A percentile compares a stretch with the other conserved stretches of the same genome.
Conservation (phyloP, 768 basidiomycete genomes). For the Cystobasidium tubakii region DNA sequence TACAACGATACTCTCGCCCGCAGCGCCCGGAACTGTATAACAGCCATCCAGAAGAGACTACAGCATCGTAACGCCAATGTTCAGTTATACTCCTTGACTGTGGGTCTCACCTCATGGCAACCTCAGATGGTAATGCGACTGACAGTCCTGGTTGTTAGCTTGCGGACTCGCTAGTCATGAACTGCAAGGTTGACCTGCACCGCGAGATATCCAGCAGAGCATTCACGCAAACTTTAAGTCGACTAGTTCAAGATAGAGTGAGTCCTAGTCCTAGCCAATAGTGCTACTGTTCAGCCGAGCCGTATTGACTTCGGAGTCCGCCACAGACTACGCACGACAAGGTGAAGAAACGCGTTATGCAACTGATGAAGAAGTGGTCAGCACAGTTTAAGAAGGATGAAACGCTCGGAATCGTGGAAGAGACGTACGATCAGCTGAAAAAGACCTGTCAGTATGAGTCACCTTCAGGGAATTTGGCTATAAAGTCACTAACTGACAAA, state of each 20-base stretch:
- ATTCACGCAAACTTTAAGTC: slow-evolving; percentile 83
- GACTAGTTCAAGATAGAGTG: slow-evolving; percentile 80
- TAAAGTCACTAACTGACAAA: not conserved
- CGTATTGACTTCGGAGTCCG: not conserved
- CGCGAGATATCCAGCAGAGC: slow-evolving; percentile 81
- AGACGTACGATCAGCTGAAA: slow-evolving; percentile 73
- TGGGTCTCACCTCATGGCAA: slow-evolving; percentile 36
- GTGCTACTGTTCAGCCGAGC: not conserved
- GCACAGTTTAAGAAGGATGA: slow-evolving; percentile 73
- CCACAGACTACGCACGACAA: slow-evolving; percentile 79
- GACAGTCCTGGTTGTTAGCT: slow-evolving; percentile 51
- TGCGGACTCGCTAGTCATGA: slow-evolving; percentile 82
- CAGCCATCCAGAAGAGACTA: slow-evolving; percentile 78
- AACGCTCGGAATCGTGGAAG: slow-evolving; percentile 80
- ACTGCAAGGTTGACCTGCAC: slow-evolving; percentile 72
- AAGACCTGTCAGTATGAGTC: slow-evolving; percentile 61
- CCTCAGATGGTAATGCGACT: not conserved
- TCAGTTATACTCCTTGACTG: slow-evolving; percentile 81
- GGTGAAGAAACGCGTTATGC: slow-evolving; percentile 70
- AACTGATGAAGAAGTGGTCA: slow-evolving; percentile 73
- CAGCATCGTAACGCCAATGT: slow-evolving; percentile 93
- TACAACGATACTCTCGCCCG: slow-evolving; percentile 8
- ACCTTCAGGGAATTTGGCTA: not conserved
- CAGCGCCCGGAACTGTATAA: slow-evolving; percentile 80
- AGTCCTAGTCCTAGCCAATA: slow-evolving; percentile 22